These are phyloP conservation scores for Mortierella antarctica DNA, from an alignment of 192 early-diverging fungal genomes.

Conservation along the genomic window DNA sequence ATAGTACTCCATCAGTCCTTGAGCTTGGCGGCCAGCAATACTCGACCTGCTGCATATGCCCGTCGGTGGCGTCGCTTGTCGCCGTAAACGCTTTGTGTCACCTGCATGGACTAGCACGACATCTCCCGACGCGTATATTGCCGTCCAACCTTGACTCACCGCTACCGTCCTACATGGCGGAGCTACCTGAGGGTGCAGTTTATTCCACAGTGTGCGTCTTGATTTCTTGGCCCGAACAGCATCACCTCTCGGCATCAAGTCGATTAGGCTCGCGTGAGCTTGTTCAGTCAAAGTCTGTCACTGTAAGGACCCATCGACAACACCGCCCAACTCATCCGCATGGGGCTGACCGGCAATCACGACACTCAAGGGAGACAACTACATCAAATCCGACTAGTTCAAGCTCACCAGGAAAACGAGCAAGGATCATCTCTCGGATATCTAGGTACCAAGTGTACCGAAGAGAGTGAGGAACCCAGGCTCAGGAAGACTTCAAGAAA, in stretches of 20 bases:
- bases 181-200: not conserved
- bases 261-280: not conserved
- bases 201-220: not conserved
- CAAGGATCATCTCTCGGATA: not conserved
- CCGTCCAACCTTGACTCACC: not conserved
- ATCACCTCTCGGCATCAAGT: not conserved
- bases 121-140: slow-evolving; percentile 4
- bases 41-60: slow-evolving; percentile 10
- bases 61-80: not conserved
- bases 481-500: too few relatives aligned
- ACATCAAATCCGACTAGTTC: not conserved
- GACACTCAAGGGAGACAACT: not conserved
- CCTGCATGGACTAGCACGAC: not conserved
- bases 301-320: slow-evolving; percentile 2
- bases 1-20: too few relatives aligned
- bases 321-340: slow-evolving; percentile 14
- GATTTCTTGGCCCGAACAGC: slow-evolving; percentile 8
- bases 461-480: too few relatives aligned
- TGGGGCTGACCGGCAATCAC: slow-evolving; percentile 13
- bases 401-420: not conserved
- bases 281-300: not conserved
- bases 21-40: not conserved
- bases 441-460: not conserved
- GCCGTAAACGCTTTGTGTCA: not conserved
- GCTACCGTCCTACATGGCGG: slow-evolving; percentile 4